A percentile compares a stretch with the other conserved stretches of the same genome.
Conservation (phyloP, 352 stramenopile species). For the Pythium chondricola region DNA sequence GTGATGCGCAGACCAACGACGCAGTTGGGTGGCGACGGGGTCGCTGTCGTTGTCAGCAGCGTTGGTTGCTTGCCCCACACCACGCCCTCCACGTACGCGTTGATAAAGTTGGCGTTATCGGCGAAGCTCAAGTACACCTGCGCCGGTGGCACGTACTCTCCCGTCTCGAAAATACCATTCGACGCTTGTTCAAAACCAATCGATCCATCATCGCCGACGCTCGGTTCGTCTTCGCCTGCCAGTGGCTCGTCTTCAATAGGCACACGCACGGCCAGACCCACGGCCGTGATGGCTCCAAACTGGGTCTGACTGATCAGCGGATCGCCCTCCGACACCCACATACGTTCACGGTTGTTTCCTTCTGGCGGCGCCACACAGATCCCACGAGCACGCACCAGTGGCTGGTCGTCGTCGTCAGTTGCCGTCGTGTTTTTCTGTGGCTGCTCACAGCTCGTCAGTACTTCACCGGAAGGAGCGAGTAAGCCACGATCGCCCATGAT, state of each 20-base stretch:
- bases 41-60: background rate
- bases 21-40: background rate
- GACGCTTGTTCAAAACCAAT: background rate
- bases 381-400: background rate
- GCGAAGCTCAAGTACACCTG: constrained; percentile 14
- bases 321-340: background rate
- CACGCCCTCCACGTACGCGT: constrained; percentile 11
- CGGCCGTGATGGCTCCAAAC: constrained; percentile 6
- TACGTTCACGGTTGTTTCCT: background rate
- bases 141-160: background rate
- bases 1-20: constrained; percentile 20
- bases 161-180: background rate
- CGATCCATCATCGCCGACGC: background rate
- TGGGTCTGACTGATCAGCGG: constrained; percentile 7
- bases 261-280: constrained; percentile 2
- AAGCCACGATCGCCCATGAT: background rate
- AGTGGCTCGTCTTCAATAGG: background rate
- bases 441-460: background rate
- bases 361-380: background rate
- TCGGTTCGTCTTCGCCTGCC: background rate
- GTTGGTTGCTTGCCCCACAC: constrained; percentile 5
- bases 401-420: background rate
- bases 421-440: background rate
- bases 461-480: background rate
- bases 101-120: constrained; percentile 26